Evolutionary conservation across 2,329 filamentous ascomycete genomes (phyloP).

Genomic region (Aureobasidium subglaciale): DNA sequence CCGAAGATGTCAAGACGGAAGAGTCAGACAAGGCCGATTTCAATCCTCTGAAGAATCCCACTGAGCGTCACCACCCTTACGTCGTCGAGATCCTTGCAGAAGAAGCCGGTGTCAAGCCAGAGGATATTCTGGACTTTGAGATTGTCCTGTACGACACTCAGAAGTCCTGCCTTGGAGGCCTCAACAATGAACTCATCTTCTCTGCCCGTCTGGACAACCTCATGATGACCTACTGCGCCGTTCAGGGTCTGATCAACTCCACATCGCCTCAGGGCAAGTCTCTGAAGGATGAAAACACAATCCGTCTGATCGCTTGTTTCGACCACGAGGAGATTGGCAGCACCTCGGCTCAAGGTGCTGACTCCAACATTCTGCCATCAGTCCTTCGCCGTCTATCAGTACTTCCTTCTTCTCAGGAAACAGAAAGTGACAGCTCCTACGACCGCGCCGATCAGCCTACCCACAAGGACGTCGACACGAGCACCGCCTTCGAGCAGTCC

Average conservation of each 20-base stretch:
- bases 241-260: slow-evolving; percentile 77
- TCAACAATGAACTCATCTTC: slow-evolving; percentile 92
- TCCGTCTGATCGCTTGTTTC: slow-evolving; percentile 89
- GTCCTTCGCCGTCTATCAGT: slow-evolving; percentile 81
- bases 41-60: slow-evolving; percentile 67
- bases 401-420: slow-evolving; percentile 54
- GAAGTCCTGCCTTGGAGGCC: slow-evolving; percentile 76
- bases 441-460: slow-evolving; percentile 45
- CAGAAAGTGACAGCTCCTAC: slow-evolving; percentile 57
- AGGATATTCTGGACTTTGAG: slow-evolving; percentile 85
- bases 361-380: slow-evolving; percentile 83
- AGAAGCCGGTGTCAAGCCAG: slow-evolving; percentile 62
- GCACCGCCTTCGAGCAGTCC: slow-evolving; percentile 89
- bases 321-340: slow-evolving; percentile 98
- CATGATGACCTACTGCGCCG: slow-evolving; percentile 90
- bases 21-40: slow-evolving; percentile 46
- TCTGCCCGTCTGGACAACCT: slow-evolving; percentile 94
- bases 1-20: slow-evolving; percentile 41
- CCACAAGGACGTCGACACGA: slow-evolving; percentile 48
- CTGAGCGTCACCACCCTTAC: slow-evolving; percentile 80
- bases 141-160: slow-evolving; percentile 96
- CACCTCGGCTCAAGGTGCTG: slow-evolving; percentile 82
- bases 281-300: slow-evolving; percentile 69
- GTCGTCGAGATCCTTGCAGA: slow-evolving; percentile 78
- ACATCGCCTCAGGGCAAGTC: slow-evolving; percentile 45